Evolutionary conservation across 768 basidiomycete genomes (phyloP).

Genomic region (Lactifluus piperatus): DNA sequence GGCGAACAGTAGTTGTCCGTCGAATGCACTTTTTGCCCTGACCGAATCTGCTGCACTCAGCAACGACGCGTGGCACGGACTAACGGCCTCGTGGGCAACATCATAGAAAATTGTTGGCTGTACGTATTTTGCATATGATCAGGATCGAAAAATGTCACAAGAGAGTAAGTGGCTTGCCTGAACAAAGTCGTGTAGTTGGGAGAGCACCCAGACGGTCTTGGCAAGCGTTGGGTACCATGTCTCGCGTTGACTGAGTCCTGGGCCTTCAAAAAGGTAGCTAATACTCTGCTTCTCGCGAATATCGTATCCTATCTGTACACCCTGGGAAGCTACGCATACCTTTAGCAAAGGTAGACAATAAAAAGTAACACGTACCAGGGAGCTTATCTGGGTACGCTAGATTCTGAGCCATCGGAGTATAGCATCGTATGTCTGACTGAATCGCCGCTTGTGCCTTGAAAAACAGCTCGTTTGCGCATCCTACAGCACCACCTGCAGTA

Average conservation of each 20-base stretch:
- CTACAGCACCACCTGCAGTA: conserved; percentile 51
- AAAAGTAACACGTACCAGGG: conserved; percentile 35
- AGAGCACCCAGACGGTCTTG: conserved; percentile 46
- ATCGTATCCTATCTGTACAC: conserved; percentile 35
- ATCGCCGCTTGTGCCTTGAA: conserved; percentile 94
- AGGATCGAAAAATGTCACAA: too few relatives aligned
- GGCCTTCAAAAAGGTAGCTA: too few relatives aligned
- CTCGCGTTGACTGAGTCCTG: conserved; percentile 61
- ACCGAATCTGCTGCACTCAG: conserved; percentile 60
- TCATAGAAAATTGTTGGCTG: conserved; percentile 93
- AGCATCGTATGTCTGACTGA: conserved; percentile 81
- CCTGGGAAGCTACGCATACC: conserved; percentile 34
- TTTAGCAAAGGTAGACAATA: neutral
- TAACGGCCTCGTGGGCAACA: conserved; percentile 88
- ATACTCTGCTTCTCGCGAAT: conserved; percentile 61
- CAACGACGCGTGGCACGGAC: conserved; percentile 74
- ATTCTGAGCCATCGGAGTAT: conserved; percentile 67
- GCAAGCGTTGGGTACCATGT: conserved; percentile 80
- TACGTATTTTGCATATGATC: too few relatives aligned
- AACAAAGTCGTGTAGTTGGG: too few relatives aligned
- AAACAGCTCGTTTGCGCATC: conserved; percentile 45
- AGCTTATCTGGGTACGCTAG: conserved; percentile 83
- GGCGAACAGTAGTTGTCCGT: conserved; percentile 76
- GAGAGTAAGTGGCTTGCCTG: too few relatives aligned
- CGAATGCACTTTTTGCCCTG: conserved; percentile 43